Base-by-base conservation (phyloP, 169 alveolate genomes). In the Eimeria necatrix region DNA sequence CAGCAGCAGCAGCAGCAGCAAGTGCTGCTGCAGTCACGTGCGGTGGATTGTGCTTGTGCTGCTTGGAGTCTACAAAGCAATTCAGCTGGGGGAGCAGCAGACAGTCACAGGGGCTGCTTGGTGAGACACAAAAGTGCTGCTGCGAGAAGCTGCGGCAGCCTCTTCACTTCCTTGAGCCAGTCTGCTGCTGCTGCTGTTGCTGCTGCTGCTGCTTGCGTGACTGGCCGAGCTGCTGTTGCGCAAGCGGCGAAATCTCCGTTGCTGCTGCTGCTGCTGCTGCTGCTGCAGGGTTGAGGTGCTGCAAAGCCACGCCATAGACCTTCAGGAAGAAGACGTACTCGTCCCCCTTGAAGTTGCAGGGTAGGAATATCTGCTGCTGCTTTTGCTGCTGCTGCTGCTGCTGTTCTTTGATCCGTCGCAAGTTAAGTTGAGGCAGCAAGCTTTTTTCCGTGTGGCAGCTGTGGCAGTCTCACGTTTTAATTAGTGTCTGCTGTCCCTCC, bases 241-340 rank as follows among this genome's bases (percentile, higher is more conserved):
- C n/a, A n/a, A n/a, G n/a, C n/a, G n/a, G n/a, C n/a, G n/a, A n/a
- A n/a, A 9, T 9, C 41, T 26, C 73, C n/a, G 24, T 24, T 81
- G 52, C 86, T 81, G 90, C 52, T 49, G 90, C 68, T 78, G 87
- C 87, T 78, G 64, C 87, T 78, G 84, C 64, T 46, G 87, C 68
- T 78, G 87, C 87, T 78, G 87, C 87, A 78, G 87, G 87, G 51
- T 78, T 78, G 87, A 78, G 87, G 64, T 78, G 68, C 53, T 78
- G 87, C 87, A 49, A 51, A 78, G 87, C 87, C 87, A 78, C 68
- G 64, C 87, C 87, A 20, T 78, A 78, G 87, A 78, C 64, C 51
- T 78, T 32, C 68, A 49, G 59, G 64, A 60, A 4, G 68, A 78
- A 46, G 87, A 78, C 60, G 87, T 78, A 1, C 64, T 78, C 20